Base-by-base conservation (phyloP, 768 basidiomycete genomes). In the Mycena crocata region DNA sequence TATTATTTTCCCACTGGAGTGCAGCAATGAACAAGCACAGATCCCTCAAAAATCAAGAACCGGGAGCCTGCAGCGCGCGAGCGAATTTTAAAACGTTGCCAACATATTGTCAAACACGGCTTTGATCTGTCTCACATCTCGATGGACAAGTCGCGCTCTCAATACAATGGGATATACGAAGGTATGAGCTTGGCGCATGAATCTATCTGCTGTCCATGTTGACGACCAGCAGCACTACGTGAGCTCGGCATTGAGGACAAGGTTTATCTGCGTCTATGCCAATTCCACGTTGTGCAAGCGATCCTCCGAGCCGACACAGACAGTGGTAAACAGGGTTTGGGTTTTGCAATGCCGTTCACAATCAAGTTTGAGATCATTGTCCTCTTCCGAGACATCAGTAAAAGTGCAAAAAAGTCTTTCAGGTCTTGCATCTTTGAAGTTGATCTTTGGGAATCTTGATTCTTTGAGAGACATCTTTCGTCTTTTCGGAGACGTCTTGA, bases 231-330 rank as follows among this genome's bases (percentile, higher is more conserved):
- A 57, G 62, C 44, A 2, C 44, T 49, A 2, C 15, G 24, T 0
- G 54, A 56, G 26, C 54, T 55, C 2, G 54, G 54, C 9, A 55
- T 55, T 2, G 21, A 42, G 21, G 23, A 32, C 23, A n/a, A n/a
- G n/a, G 30, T 24, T 1, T 58, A 23, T 31, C 30, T 66, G 30
- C 58, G 64, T 4, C 44, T 66, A 6, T 66, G 64, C 42, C 64
- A 62, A 30, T 42, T 45, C 42, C 40, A 45, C 23, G 44, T 45
- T 9, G 24, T 45, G n/a, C 44, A 45, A 23, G 44, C n/a, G 39
- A 14, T 40, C 39, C 15, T 40, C 5, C 39, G 39, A 1, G 59
- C 35, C 10, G 49, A 66, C 51, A 19, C 24, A 21, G 57, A 59
- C n/a, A 13, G 32, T 17, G 51, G 58, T 0, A 0, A 13, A 2